These are phyloP conservation scores for Penicillium sp. DNA, from an alignment of 2,329 filamentous ascomycete species.

Conservation along the genomic window DNA sequence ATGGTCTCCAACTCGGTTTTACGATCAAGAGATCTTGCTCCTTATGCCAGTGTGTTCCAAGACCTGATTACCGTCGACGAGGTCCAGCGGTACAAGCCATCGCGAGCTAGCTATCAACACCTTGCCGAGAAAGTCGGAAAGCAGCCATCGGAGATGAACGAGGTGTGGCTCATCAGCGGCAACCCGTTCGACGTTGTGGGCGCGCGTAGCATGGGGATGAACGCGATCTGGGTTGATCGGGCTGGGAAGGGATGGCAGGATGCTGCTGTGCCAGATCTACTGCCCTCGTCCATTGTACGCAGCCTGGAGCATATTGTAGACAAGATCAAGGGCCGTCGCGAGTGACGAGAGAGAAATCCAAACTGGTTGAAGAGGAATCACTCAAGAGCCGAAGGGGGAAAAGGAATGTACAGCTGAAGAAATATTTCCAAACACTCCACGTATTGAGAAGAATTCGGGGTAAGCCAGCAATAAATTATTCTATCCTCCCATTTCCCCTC, in stretches of 20 bases:
- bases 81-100: constrained; percentile 68
- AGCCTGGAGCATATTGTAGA: constrained; percentile 65
- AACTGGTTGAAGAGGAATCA: constrained; percentile 57
- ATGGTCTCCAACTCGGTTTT: constrained; percentile 69
- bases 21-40: constrained; percentile 61
- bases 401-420: constrained; percentile 49
- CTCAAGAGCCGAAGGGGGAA: constrained; percentile 36
- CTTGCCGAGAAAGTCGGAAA: constrained; percentile 60
- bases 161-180: constrained; percentile 72
- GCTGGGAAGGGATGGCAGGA: constrained; percentile 69
- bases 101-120: constrained; percentile 65
- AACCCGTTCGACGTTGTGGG: constrained; percentile 78
- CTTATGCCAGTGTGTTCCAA: constrained; percentile 57
- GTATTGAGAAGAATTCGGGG: constrained; percentile 50
- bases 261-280: constrained; percentile 56
- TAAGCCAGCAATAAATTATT: constrained; percentile 51
- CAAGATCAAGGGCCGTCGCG: constrained; percentile 35
- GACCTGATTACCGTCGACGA: constrained; percentile 68
- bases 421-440: constrained; percentile 57
- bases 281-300: constrained; percentile 61
- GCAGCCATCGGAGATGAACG: constrained; percentile 48
- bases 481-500: constrained; percentile 58
- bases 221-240: constrained; percentile 72
- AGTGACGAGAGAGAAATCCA: constrained; percentile 59
- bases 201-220: constrained; percentile 65